Evolutionary conservation across 345 rosid genomes (phyloP).

Genomic region (Brassica napus): Da-Ae NC_063441.1:14825501-14826000

Average conservation of each 20-base stretch:
- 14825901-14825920: neutral
- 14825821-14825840: constrained; percentile 1
- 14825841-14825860: constrained; percentile 23
- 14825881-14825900: neutral
- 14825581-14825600: neutral
- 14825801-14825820: constrained; percentile 30
- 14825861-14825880: neutral
- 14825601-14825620: too few species aligned
- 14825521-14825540: neutral
- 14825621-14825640: neutral
- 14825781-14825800: constrained; percentile 34
- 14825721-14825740: neutral
- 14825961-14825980: neutral
- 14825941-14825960: neutral
- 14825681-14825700: neutral
- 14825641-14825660: neutral
- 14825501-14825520: neutral
- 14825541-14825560: neutral
- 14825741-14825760: neutral
- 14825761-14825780: constrained; percentile 11
- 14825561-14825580: neutral
- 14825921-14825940: neutral
- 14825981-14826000: neutral
- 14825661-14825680: neutral
- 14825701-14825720: neutral